phyloP scores from a whole-genome alignment of 345 rosid genomes.

The Euclidium syriacum region DNA sequence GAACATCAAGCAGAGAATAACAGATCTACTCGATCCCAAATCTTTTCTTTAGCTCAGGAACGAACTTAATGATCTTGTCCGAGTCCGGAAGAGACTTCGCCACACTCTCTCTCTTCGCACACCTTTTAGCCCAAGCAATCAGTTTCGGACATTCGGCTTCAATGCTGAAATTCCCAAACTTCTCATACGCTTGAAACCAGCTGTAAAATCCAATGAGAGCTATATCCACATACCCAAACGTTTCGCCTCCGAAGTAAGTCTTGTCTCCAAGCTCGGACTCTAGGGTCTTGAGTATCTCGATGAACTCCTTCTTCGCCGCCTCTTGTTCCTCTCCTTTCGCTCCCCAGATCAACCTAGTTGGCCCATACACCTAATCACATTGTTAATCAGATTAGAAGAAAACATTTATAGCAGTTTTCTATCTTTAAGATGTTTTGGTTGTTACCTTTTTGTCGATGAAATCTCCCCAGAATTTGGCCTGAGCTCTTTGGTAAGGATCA shows the following conservation, averaged over 20 bases:
- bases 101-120: slow-evolving; percentile 28
- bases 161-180: slow-evolving; percentile 26
- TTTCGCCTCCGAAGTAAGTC: slow-evolving; percentile 11
- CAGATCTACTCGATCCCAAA: not conserved
- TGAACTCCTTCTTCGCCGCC: slow-evolving; percentile 10
- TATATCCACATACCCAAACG: slow-evolving; percentile 9
- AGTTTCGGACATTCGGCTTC: slow-evolving; percentile 32
- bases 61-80: not conserved
- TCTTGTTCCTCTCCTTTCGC: slow-evolving; percentile 20
- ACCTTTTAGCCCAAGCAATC: slow-evolving; percentile 32
- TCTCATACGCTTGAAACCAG: slow-evolving; percentile 33
- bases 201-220: slow-evolving; percentile 12
- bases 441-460: slow-evolving; percentile 20
- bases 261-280: slow-evolving; percentile 18
- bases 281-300: not conserved
- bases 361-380: slow-evolving; percentile 20
- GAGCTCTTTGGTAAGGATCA: slow-evolving; percentile 10
- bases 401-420: not conserved
- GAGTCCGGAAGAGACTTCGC: slow-evolving; percentile 15
- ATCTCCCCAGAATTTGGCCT: slow-evolving; percentile 17
- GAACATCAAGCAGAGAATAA: not conserved
- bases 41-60: not conserved
- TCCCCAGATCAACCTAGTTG: slow-evolving; percentile 8
- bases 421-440: not conserved
- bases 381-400: not conserved